A percentile compares a stretch with the other conserved stretches of the same genome.
Conservation (phyloP, 1,284 basidiomycete genomes). For the Afroboletus lepidellus region DNA sequence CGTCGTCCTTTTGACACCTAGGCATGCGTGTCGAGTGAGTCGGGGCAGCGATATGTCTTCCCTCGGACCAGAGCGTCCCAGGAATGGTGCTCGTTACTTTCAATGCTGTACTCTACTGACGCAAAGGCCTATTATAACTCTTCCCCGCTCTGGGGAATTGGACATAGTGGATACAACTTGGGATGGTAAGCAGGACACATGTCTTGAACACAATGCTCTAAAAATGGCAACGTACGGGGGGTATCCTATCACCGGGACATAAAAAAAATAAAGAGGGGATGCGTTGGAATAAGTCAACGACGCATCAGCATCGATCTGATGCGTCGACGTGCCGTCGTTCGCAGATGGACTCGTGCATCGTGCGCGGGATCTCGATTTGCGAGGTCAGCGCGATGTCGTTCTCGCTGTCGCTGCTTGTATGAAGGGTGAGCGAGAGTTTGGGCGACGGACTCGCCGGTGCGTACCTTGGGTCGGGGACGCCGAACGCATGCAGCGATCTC, state of each 20-base stretch:
- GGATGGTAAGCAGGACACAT: not conserved
- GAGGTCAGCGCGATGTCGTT: not conserved
- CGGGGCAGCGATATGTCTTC: not conserved
- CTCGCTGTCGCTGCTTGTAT: not conserved
- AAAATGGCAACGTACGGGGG: not conserved
- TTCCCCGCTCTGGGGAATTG: not conserved
- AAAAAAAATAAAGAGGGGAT: not conserved
- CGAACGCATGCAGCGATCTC: slow-evolving; percentile 9
- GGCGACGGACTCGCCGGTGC: no score
- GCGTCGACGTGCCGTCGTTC: not conserved
- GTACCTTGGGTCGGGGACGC: not conserved
- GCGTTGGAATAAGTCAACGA: not conserved
- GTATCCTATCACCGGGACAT: not conserved
- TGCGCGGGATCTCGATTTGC: not conserved
- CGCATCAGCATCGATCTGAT: not conserved
- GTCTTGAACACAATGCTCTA: not conserved
- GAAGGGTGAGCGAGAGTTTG: no score
- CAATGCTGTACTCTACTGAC: not conserved
- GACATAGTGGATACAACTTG: not conserved
- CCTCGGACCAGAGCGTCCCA: not conserved
- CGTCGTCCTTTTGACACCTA: no score
- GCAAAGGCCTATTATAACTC: not conserved
- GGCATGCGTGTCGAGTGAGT: not conserved
- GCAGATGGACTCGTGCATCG: not conserved
- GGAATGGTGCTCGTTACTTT: not conserved